Conservation (phyloP, 2,329 filamentous ascomycete genomes). For the Stagonosporopsis vannaccii region DNA sequence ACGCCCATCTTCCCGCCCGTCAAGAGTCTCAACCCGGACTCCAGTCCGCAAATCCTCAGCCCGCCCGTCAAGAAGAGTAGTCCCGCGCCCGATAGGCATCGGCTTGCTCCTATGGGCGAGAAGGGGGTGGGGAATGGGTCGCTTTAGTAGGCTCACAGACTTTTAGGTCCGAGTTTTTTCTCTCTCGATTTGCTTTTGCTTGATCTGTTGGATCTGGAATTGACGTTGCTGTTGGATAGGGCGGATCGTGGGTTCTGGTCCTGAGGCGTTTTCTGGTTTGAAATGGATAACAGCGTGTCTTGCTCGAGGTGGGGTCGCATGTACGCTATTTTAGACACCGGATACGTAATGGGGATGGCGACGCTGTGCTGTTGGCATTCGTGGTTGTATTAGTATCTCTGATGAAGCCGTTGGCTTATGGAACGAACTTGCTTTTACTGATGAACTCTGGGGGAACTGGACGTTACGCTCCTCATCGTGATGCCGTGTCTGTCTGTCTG, state of each 20-base stretch:
- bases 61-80: constrained; percentile 64
- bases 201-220: neutral
- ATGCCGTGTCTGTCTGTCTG: too few species aligned
- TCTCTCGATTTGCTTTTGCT: neutral
- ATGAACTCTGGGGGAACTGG: neutral
- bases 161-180: neutral
- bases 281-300: neutral
- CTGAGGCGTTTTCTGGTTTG: neutral
- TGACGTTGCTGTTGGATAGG: neutral
- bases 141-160: neutral
- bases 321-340: neutral
- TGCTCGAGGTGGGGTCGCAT: neutral
- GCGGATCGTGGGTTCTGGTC: neutral
- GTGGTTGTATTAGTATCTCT: neutral
- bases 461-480: neutral
- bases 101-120: constrained; percentile 11
- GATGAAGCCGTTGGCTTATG: neutral
- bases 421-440: neutral
- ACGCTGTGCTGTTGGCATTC: neutral
- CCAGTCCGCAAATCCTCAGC: constrained; percentile 64
- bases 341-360: neutral
- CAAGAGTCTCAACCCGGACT: constrained; percentile 65
- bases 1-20: constrained; percentile 64
- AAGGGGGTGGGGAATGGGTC: neutral
- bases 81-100: constrained; percentile 33